A percentile compares a stretch with the other conserved stretches of the same genome.
phyloP scores from a whole-genome alignment of 176 grass and related monocot species.

The Oryza punctata region DNA sequence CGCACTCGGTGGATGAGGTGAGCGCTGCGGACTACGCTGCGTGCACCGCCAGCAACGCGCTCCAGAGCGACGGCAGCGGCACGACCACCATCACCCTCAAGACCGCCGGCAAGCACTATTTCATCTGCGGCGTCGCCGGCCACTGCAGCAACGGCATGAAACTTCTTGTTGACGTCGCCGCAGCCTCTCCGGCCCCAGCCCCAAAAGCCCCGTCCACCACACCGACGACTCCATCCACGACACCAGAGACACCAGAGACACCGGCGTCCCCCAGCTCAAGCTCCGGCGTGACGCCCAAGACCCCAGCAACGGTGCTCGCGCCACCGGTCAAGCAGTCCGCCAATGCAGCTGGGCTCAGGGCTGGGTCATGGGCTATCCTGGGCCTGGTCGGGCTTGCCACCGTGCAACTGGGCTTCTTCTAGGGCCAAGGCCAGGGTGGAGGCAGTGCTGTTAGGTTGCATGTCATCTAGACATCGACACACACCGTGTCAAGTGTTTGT shows the following conservation, averaged over 20 bases:
- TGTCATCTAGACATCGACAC: slow-evolving; percentile 21
- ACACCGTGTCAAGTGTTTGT: slow-evolving; percentile 24
- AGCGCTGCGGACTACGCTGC: slow-evolving; percentile 67
- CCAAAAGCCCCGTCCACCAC: slow-evolving; percentile 28
- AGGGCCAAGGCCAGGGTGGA: slow-evolving; percentile 61
- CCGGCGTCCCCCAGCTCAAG: slow-evolving; percentile 33
- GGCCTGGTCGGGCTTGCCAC: slow-evolving; percentile 43
- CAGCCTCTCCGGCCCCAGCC: slow-evolving; percentile 12
- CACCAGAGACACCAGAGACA: slow-evolving; percentile 35
- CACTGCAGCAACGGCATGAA: slow-evolving; percentile 90
- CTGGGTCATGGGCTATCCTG: slow-evolving; percentile 30
- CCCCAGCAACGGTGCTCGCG: slow-evolving; percentile 18
- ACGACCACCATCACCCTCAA: slow-evolving; percentile 61
- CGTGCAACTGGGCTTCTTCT: slow-evolving; percentile 47
- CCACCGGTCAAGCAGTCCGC: slow-evolving; percentile 29
- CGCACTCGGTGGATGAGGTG: slow-evolving; percentile 73
- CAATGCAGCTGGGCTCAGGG: slow-evolving; percentile 32
- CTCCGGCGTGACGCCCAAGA: slow-evolving; percentile 37
- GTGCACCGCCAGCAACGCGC: slow-evolving; percentile 56
- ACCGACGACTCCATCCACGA: neutral
- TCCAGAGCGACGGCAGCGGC: slow-evolving; percentile 65
- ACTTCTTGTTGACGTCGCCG: slow-evolving; percentile 54
- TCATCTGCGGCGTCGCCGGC: slow-evolving; percentile 65
- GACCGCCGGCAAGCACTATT: slow-evolving; percentile 78
- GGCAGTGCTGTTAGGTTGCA: slow-evolving; percentile 70